Evolutionary conservation across 768 basidiomycete species (phyloP), one percentile per base, ranked within the genome.

Genomic region (Suillus variegatus): DNA sequence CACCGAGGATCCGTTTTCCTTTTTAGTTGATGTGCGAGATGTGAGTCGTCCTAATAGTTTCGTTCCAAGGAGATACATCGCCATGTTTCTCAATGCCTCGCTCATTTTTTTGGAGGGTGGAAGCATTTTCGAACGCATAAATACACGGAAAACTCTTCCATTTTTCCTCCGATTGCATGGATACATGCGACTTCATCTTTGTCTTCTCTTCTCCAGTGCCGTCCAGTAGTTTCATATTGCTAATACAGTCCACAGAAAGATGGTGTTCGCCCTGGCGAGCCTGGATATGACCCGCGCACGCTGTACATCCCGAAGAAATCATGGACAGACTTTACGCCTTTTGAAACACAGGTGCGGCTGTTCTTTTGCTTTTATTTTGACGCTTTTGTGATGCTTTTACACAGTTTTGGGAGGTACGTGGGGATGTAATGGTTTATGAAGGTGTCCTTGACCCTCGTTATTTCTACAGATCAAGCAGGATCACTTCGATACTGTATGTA

Each of bases 211-310:
- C 64, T 12, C 16, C 18, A 41, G 44, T 62, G 56, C 14, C 1
- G 2, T 41, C 40, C 4, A 52, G 49, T 22, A 20, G 51, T 35
- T 49, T 20, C 51, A 43, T 16, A 14, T 46, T 18, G 28, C 58
- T 60, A 4, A 60, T 16, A 6, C 18, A n/a, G 7, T 43, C 25
- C 10, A 12, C 68, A 95, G 93, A 95, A 91, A 83, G 94, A 97
- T 69, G 86, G 89, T 1, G 81, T 86, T 60, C 81, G 84, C 63
- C 93, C 93, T 32, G 87, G 86, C n/a, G 86, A 97, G 67, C 87
- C 91, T 0, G 87, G 90, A 16, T 99, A 98, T 71, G 97, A 99
- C 71, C 93, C 93, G 7, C 82, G 96, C 58, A 97, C 97, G 0
- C 76, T 99, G 40, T 86, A 84, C 72, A 85, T 99, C 61, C 96